A percentile compares a stretch with the other conserved stretches of the same genome.
phyloP scores from a whole-genome alignment of 192 early-diverging fungal genomes.

The Entomortierella chlamydospora region DNA sequence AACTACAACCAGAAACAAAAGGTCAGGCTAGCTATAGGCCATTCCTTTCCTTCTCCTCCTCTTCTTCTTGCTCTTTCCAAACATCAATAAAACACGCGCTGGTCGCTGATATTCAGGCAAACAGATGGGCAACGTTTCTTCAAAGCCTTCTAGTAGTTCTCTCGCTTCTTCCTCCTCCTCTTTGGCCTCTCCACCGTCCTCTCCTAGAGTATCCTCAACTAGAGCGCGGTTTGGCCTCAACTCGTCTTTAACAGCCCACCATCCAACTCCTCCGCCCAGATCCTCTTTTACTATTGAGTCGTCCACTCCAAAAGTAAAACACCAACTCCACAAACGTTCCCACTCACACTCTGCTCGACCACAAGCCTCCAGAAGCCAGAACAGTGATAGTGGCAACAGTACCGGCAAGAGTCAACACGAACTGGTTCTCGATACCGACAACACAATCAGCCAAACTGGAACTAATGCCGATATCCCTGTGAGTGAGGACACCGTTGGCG shows the following conservation, averaged over 20 bases:
- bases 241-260: background rate
- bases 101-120: background rate
- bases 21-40: background rate
- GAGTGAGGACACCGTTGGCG: background rate
- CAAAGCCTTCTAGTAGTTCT: constrained; percentile 16
- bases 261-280: background rate
- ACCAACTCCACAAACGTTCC: background rate
- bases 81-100: background rate
- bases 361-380: constrained; percentile 2
- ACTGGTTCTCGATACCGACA: background rate
- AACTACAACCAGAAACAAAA: background rate
- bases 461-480: background rate
- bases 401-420: constrained; percentile 17
- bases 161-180: background rate
- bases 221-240: background rate
- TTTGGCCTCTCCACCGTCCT: background rate
- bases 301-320: background rate
- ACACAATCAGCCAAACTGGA: background rate
- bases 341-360: background rate
- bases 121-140: constrained; percentile 45
- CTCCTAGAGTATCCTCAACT: too few relatives aligned
- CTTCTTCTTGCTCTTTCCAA: background rate
- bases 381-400: constrained; percentile 19
- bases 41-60: background rate
- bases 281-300: constrained; percentile 21